Evolutionary conservation across 129 eudicot genomes (phyloP), one percentile per base, ranked within the genome.

Genomic region (Artemisia annua): DNA sequence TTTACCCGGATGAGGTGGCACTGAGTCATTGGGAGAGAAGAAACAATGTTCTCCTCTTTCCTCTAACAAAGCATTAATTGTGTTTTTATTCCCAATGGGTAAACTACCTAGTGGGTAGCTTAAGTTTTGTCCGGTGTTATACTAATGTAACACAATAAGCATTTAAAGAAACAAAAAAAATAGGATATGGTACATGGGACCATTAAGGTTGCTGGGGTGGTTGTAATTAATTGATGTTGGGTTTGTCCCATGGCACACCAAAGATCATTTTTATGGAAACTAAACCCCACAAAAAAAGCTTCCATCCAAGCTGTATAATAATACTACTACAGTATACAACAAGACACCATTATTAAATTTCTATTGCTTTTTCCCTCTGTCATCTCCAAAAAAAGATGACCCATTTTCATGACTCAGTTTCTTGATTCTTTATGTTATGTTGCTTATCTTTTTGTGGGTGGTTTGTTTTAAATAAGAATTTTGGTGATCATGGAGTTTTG

Each of bases 171-270:
- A 32, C 7, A 32, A 32, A 35, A 35, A 32, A 5, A 6, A 35
- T 0, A 6, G 2, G 43, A 35, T 35, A 35, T 35, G 43, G 7
- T 35, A 35, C 8, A 64, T 59, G 79, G 84, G 82, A 71, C 82
- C 82, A 62, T 80, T 62, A 51, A 63, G 78, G 81, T 63, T 52
- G 81, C 60, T 63, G 74, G 77, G 68, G 84, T 76, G 74, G 84
- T 76, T 75, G 84, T 75, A 39, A 72, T 81, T 75, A 76, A 75
- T 62, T 81, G 70, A 81, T 81, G 69, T 71, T 64, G 64, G 43
- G 62, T 46, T 80, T 80, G 66, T 74, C 76, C 56, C 79, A 53
- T 73, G 75, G 68, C 84, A 75, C 74, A 69, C 66, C 64, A 49
- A 78, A 39, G 67, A 62, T 72, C 67, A 72, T 81, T 75, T 67